A percentile compares a stretch with the other conserved stretches of the same genome.
These are phyloP conservation scores for Letharia columbiana DNA, from an alignment of 495 filamentous ascomycete species.

Conservation along the genomic window DNA sequence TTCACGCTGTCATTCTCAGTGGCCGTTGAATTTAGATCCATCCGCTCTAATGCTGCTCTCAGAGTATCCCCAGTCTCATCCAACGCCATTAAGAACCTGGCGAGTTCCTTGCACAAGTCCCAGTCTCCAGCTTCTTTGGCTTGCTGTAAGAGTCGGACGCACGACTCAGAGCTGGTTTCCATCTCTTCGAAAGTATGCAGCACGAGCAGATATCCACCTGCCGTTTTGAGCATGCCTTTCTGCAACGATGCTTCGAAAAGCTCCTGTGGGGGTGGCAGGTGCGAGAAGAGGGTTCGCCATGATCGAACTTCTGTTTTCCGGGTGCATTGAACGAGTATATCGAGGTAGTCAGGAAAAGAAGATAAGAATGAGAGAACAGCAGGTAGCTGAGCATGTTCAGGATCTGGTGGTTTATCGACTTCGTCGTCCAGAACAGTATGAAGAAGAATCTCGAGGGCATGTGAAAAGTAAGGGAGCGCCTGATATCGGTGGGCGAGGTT, in stretches of 20 bases:
- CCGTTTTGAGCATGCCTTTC: constrained; percentile 82
- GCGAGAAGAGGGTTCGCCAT: constrained; percentile 87
- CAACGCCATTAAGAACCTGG: constrained; percentile 84
- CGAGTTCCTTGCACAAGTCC: constrained; percentile 94
- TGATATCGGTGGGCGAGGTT: constrained; percentile 74
- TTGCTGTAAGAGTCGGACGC: constrained; percentile 70
- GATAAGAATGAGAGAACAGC: constrained; percentile 82
- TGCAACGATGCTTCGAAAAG: constrained; percentile 87
- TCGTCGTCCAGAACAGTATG: constrained; percentile 93
- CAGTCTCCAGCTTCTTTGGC: constrained; percentile 83
- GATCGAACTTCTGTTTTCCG: constrained; percentile 93
- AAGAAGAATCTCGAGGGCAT: constrained; percentile 84
- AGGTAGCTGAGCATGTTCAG: constrained; percentile 69
- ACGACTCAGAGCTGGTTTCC: constrained; percentile 65
- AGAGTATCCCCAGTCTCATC: constrained; percentile 80
- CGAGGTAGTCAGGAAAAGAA: constrained; percentile 80
- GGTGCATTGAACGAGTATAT: constrained; percentile 94
- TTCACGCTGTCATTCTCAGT: constrained; percentile 1
- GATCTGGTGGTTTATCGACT: constrained; percentile 63
- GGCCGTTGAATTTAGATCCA: constrained; percentile 34
- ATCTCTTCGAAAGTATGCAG: constrained; percentile 79
- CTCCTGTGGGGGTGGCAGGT: constrained; percentile 79
- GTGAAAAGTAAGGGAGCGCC: constrained; percentile 79
- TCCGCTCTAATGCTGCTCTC: constrained; percentile 64
- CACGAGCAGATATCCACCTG: constrained; percentile 92